Evolutionary conservation across 2,329 filamentous ascomycete species (phyloP).

Genomic region (Fusarium clavum): DNA sequence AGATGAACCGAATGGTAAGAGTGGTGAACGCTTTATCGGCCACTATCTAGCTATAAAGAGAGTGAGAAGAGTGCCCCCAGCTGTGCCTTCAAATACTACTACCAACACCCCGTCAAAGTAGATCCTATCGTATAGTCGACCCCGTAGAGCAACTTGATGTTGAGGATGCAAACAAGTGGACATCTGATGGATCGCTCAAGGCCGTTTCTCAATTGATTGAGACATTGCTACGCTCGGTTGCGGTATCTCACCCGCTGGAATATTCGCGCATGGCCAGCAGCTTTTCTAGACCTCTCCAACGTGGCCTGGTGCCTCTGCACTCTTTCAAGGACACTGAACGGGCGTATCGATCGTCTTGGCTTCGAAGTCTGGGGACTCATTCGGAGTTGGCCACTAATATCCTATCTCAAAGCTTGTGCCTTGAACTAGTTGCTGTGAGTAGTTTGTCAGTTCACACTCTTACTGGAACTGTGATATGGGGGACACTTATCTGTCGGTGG

Average conservation of each 20-base stretch:
- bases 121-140: not conserved
- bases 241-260: not conserved
- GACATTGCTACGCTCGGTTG: not conserved
- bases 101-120: not conserved
- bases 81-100: not conserved
- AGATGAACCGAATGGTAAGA: rapidly evolving
- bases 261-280: not conserved
- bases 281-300: not conserved
- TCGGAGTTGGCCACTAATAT: not conserved
- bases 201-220: not conserved
- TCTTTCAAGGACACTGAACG: not conserved
- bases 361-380: not conserved
- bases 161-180: not conserved
- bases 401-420: not conserved
- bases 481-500: not conserved
- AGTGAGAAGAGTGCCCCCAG: not conserved
- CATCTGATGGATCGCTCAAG: not conserved
- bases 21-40: not conserved
- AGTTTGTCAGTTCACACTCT: not conserved
- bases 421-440: not conserved
- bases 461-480: not conserved
- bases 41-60: not conserved
- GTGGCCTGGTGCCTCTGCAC: not conserved
- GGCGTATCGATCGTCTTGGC: not conserved
- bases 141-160: not conserved